Base-by-base conservation (phyloP, 139 green algal species). In the Limnomonas spitsbergensis region DNA sequence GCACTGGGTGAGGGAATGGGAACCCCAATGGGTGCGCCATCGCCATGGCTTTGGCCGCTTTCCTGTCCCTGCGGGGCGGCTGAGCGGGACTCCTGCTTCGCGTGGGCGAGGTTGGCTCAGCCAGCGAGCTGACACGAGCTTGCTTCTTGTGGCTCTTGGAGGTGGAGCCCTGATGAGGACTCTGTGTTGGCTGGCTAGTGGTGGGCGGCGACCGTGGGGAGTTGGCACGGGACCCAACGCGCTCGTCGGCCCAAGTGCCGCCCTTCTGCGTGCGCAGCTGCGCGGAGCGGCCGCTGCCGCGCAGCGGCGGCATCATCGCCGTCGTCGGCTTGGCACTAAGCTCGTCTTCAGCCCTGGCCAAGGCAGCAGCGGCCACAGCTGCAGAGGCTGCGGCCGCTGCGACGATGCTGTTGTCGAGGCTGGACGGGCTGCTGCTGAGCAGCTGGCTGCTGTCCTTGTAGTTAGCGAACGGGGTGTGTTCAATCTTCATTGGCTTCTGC, bases 41-140 rank as follows among this genome's bases (percentile, higher is more conserved):
- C n/a, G 42, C 42, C 7, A 9, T 54, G 42, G 6, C 42, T 9
- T 9, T 54, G 42, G 42, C 9, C 7, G 42, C 7, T 9, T 6
- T 27, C 7, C 42, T 54, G n/a, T n/a, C n/a, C n/a, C n/a, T n/a
- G n/a, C n/a, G 42, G 42, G 6, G 42, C 9, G 42, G 7, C 6
- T 54, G 42, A 27, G 56, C 26, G 24, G 56, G 56, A 27, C 56
- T 69, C 7, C 4, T 4, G 56, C 56, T 37, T 9, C 56, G 56
- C 14, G 56, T 69, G 56, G 56, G 56, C 56, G 56, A 69, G 7
- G 4, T 38, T 35, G 56, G 56, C 56, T 69, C 56, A 35, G n/a
- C n/a, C n/a, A n/a, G n/a, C 56, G 34, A 4, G 20, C 20, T 35
- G 56, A 4, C 6, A 9, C 56, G 26, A 26, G 26, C 56, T 69